These are phyloP conservation scores for Solanum lignicaule DNA, from an alignment of 257 asterid genomes.

Conservation along the genomic window DNA sequence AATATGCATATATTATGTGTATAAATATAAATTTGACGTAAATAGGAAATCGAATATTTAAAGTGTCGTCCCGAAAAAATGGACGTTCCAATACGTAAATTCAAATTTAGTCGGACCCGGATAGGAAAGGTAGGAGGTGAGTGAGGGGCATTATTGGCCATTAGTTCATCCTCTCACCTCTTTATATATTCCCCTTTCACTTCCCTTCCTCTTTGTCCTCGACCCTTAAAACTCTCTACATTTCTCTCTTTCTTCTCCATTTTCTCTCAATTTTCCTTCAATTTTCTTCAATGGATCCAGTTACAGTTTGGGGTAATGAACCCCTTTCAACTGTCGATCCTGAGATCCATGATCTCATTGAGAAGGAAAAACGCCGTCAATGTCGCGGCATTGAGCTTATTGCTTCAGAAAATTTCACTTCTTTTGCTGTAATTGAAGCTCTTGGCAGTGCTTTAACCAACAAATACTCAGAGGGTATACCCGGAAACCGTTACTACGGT, in stretches of 20 bases:
- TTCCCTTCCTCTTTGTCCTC: not conserved
- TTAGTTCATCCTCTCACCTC: not conserved
- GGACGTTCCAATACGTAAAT: fast-evolving
- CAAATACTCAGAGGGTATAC: conserved; percentile 93
- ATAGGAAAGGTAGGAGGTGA: not conserved
- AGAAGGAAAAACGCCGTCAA: conserved; percentile 37
- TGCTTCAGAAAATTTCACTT: conserved; percentile 87
- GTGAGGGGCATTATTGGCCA: not conserved
- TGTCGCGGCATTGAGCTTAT: conserved; percentile 40
- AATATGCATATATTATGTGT: not conserved
- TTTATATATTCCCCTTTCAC: not conserved
- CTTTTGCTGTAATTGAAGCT: conserved; percentile 87
- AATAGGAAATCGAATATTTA: no score
- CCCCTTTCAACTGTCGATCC: conserved; percentile 30
- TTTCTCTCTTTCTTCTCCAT: not conserved
- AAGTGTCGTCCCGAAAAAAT: fast-evolving
- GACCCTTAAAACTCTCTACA: not conserved
- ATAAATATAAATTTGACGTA: no score
- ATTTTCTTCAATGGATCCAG: conserved; percentile 28
- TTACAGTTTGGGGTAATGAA: conserved; percentile 29
- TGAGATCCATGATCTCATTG: conserved; percentile 36
- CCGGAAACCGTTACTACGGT: conserved; percentile 49
- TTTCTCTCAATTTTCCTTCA: not conserved
- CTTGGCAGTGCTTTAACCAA: conserved; percentile 92
- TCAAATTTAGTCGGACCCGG: not conserved